Evolutionary conservation across 2,329 filamentous ascomycete species (phyloP).

Genomic region (Colletotrichum musae): DNA sequence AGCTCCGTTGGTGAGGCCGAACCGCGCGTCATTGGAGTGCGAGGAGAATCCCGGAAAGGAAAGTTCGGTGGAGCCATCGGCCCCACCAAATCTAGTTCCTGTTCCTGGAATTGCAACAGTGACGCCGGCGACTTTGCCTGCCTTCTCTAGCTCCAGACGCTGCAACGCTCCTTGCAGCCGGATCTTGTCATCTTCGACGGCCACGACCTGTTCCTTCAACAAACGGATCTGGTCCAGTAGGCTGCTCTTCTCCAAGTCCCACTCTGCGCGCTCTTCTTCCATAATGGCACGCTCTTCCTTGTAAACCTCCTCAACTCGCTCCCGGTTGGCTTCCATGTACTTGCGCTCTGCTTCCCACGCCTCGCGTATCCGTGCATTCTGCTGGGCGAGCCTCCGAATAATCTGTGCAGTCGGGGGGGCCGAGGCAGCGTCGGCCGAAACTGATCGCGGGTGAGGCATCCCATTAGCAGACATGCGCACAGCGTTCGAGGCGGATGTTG

Average conservation of each 20-base stretch:
- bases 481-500: slow-evolving; percentile 42
- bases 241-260: slow-evolving; percentile 60
- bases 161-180: slow-evolving; percentile 39
- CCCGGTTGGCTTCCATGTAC: slow-evolving; percentile 67
- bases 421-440: slow-evolving; percentile 47
- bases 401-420: slow-evolving; percentile 49
- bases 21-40: slow-evolving; percentile 42
- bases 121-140: slow-evolving; percentile 41
- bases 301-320: slow-evolving; percentile 69
- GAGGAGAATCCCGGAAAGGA: slow-evolving; percentile 45
- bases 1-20: slow-evolving; percentile 37
- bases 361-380: slow-evolving; percentile 60
- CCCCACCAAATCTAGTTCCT: slow-evolving; percentile 34
- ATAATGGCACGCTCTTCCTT: slow-evolving; percentile 68
- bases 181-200: slow-evolving; percentile 55
- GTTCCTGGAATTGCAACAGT: slow-evolving; percentile 40
- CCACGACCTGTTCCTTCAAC: slow-evolving; percentile 56
- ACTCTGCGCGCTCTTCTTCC: slow-evolving; percentile 64
- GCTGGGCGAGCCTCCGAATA: slow-evolving; percentile 58
- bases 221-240: slow-evolving; percentile 58
- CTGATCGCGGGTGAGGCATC: slow-evolving; percentile 47
- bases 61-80: slow-evolving; percentile 39
- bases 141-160: slow-evolving; percentile 39
- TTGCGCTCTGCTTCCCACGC: slow-evolving; percentile 69
- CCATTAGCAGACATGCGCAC: slow-evolving; percentile 48